A percentile compares a stretch with the other conserved stretches of the same genome.
phyloP scores from a whole-genome alignment of 805 yeast species.

The Nakazawaea molendinolei region DNA sequence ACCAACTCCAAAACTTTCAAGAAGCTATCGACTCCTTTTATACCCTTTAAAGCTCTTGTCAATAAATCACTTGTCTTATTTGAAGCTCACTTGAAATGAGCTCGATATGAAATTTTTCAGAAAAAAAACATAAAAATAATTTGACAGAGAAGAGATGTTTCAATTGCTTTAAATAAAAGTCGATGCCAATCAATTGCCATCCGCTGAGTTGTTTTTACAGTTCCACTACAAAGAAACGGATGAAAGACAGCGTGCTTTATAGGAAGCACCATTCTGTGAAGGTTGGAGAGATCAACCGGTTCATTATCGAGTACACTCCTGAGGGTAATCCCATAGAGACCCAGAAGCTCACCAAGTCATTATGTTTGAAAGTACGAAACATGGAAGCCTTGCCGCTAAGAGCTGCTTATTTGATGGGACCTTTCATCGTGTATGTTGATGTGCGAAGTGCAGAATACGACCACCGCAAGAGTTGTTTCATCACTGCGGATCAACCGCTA shows the following conservation, averaged over 20 bases:
- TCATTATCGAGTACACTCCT: constrained; percentile 43
- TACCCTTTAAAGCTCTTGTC: neutral
- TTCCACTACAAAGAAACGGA: neutral
- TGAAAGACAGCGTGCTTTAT: constrained; percentile 8
- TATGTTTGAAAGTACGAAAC: constrained; percentile 62
- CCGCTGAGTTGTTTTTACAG: no score
- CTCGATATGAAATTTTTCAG: no score
- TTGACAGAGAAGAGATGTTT: neutral
- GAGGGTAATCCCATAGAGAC: constrained; percentile 15
- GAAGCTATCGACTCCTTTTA: neutral
- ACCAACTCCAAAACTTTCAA: neutral
- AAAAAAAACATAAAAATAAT: no score
- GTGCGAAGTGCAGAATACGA: constrained; percentile 62
- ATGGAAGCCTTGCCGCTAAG: constrained; percentile 64
- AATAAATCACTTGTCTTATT: no score
- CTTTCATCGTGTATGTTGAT: constrained; percentile 80
- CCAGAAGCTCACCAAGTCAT: constrained; percentile 11
- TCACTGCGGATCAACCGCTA: constrained; percentile 72
- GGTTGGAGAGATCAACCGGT: constrained; percentile 57
- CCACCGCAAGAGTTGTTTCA: constrained; percentile 43
- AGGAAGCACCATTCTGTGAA: constrained; percentile 29
- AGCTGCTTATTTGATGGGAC: constrained; percentile 86
- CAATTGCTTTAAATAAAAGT: neutral
- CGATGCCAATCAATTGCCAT: constrained; percentile 3
- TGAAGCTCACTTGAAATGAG: no score